phyloP scores from a whole-genome alignment of 2,329 filamentous ascomycete species.

The Colletotrichum caudatum region DNA sequence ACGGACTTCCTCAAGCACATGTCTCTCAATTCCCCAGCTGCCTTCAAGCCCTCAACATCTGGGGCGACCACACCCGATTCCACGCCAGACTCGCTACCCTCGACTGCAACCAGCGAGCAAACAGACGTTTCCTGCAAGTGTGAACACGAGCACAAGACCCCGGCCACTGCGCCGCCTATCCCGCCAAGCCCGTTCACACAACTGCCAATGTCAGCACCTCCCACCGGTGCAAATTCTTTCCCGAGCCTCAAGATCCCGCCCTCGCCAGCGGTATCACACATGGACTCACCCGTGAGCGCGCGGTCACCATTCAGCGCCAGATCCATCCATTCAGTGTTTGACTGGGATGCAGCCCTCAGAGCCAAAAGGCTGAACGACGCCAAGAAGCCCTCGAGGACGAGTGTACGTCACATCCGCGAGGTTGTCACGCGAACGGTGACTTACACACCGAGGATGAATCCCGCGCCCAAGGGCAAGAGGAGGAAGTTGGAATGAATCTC shows the following conservation, averaged over 20 bases:
- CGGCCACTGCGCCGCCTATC: slow-evolving; percentile 54
- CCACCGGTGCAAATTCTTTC: slow-evolving; percentile 70
- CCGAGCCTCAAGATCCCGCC: slow-evolving; percentile 81
- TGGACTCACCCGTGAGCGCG: slow-evolving; percentile 77
- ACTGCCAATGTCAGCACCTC: slow-evolving; percentile 70
- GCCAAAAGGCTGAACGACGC: slow-evolving; percentile 71
- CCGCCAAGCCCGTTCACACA: slow-evolving; percentile 66
- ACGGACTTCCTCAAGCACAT: slow-evolving; percentile 92
- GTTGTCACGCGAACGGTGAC: slow-evolving; percentile 95
- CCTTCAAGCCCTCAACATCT: slow-evolving; percentile 62
- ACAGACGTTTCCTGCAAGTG: slow-evolving; percentile 70
- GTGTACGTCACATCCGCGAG: slow-evolving; percentile 80
- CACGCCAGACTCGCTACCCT: slow-evolving; percentile 51
- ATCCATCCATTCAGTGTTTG: slow-evolving; percentile 76
- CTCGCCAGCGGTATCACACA: slow-evolving; percentile 75
- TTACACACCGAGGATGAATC: slow-evolving; percentile 87
- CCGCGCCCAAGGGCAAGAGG: slow-evolving; percentile 92
- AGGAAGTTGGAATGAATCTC: slow-evolving; percentile 71
- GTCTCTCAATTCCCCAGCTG: slow-evolving; percentile 77
- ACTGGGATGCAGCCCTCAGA: slow-evolving; percentile 81
- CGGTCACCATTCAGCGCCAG: slow-evolving; percentile 81
- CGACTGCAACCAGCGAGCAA: slow-evolving; percentile 62
- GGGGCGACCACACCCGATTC: slow-evolving; percentile 62
- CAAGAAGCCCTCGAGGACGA: slow-evolving; percentile 69
- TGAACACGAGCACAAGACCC: slow-evolving; percentile 61